A percentile compares a stretch with the other conserved stretches of the same genome.
Evolutionary conservation across 1,284 basidiomycete species (phyloP).

Genomic region (Ganoderma multipileum): DNA sequence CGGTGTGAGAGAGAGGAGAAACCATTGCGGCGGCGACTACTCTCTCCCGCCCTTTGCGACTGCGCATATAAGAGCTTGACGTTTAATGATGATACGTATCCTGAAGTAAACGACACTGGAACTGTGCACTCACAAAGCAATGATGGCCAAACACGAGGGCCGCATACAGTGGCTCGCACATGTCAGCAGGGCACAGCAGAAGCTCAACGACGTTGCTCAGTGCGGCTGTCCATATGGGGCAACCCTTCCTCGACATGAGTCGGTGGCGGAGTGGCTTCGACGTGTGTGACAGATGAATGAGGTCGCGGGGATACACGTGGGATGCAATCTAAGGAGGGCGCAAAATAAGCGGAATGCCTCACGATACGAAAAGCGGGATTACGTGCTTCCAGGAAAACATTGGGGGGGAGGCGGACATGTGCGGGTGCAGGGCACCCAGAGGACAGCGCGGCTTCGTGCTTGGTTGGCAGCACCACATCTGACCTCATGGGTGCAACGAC

Average conservation of each 20-base stretch:
- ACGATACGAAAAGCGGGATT: background rate
- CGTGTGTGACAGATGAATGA: background rate
- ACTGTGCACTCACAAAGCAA: background rate
- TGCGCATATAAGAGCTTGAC: no score
- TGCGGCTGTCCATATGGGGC: background rate
- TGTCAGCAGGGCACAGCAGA: constrained; percentile 32
- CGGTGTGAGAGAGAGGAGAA: no score
- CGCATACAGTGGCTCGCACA: constrained; percentile 33
- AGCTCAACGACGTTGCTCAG: background rate
- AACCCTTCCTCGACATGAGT: background rate
- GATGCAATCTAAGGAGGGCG: background rate
- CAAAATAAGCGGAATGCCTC: background rate
- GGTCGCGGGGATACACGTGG: background rate
- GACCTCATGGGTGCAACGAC: background rate
- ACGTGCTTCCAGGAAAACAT: background rate
- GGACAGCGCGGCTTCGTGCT: background rate
- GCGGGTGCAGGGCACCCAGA: background rate
- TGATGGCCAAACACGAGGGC: constrained; percentile 30
- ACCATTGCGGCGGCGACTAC: no score
- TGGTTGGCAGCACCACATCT: background rate
- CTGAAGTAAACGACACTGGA: no score
- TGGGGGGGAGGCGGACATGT: background rate
- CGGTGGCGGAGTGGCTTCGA: background rate
- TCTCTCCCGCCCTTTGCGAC: no score
- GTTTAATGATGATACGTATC: no score